A percentile compares a stretch with the other conserved stretches of the same genome.
These are phyloP conservation scores for Fennellomyces sp. DNA, from an alignment of 371 early-diverging fungal genomes.

Conservation along the genomic window DNA sequence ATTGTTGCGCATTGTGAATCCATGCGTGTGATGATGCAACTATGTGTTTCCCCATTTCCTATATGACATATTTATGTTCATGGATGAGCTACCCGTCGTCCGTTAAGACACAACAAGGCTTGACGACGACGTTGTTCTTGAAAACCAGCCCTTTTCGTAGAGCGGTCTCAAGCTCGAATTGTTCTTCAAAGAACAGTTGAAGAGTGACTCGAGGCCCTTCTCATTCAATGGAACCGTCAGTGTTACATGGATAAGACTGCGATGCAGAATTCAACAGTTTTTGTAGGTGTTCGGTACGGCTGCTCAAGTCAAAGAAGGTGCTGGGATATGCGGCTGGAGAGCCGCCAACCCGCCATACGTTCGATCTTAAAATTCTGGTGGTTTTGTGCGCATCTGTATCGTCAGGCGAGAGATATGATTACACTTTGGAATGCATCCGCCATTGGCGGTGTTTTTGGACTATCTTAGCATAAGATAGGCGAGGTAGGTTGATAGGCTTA, in stretches of 20 bases:
- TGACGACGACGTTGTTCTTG: not conserved
- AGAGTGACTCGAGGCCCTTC: conserved; percentile 4
- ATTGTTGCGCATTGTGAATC: too few relatives aligned
- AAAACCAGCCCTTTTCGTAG: not conserved
- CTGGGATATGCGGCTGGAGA: not conserved
- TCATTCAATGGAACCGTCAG: not conserved
- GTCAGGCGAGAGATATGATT: not conserved
- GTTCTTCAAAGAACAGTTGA: not conserved
- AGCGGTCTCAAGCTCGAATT: not conserved
- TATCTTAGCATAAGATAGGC: not conserved
- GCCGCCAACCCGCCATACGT: conserved; percentile 4
- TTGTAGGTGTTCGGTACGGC: not conserved
- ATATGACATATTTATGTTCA: too few relatives aligned
- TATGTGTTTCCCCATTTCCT: too few relatives aligned
- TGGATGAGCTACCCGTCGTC: too few relatives aligned
- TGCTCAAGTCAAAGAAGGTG: conserved; percentile 5
- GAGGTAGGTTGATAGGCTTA: too few relatives aligned
- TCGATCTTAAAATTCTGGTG: not conserved
- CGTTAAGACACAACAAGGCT: not conserved
- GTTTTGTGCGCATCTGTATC: not conserved
- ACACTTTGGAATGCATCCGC: not conserved
- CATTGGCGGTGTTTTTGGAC: not conserved
- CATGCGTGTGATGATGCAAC: too few relatives aligned
- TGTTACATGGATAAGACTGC: not conserved
- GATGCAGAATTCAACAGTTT: not conserved